These are phyloP conservation scores for Mortierella sp. DNA, from an alignment of 371 early-diverging fungal species.

Conservation along the genomic window DNA sequence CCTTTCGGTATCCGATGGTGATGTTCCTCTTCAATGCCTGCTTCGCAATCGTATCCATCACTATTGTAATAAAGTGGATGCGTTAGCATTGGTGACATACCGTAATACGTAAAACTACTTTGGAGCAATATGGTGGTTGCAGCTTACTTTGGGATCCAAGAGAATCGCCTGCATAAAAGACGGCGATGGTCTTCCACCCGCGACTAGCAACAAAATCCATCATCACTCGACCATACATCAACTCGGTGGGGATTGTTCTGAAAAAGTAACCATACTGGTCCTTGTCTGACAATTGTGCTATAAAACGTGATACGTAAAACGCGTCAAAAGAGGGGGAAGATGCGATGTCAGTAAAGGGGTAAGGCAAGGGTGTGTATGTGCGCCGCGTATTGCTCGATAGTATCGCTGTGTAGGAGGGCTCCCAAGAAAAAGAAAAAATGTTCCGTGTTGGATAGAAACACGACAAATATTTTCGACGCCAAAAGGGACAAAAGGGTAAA, in stretches of 20 bases:
- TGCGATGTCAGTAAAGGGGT: neutral
- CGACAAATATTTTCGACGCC: neutral
- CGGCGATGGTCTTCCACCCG: conserved; percentile 68
- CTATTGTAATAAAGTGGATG: conserved; percentile 34
- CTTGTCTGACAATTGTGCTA: conserved; percentile 70
- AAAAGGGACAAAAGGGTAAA: neutral
- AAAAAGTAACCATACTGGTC: conserved; percentile 71
- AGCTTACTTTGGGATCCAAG: conserved; percentile 67
- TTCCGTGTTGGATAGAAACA: neutral
- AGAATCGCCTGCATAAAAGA: conserved; percentile 66
- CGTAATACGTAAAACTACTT: neutral
- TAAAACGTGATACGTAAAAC: neutral
- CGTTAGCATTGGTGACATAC: neutral
- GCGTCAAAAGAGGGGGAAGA: neutral
- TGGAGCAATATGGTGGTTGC: neutral
- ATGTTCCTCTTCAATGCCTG: conserved; percentile 61
- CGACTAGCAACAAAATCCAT: conserved; percentile 67
- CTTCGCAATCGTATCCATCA: conserved; percentile 63
- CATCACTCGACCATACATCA: conserved; percentile 66
- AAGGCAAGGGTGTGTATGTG: neutral
- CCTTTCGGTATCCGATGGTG: conserved; percentile 60
- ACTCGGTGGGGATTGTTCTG: conserved; percentile 68
- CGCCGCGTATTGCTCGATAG: neutral
- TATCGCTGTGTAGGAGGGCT: neutral
- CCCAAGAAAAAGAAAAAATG: neutral